Percentiles rank a stretch among this genome's conserved stretches.
Evolutionary conservation across 306 rosid genomes (phyloP).

Genomic region (Fragaria iinumae): DNA sequence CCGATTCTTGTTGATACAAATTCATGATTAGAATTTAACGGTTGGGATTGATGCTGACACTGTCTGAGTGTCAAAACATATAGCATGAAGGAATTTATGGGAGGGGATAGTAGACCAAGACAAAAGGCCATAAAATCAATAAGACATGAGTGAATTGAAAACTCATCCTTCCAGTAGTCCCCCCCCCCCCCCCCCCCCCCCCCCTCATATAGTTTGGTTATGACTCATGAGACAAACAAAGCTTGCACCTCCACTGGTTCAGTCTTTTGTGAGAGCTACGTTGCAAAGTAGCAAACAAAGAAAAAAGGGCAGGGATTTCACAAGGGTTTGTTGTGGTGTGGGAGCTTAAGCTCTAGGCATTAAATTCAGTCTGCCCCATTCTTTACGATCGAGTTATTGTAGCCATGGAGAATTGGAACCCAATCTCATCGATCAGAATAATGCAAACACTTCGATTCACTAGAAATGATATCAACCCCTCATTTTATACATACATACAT

Average conservation of each 20-base stretch:
- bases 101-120: constrained; percentile 12
- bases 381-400: neutral
- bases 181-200: neutral
- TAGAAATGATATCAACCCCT: neutral
- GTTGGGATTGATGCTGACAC: too few species aligned
- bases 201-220: neutral
- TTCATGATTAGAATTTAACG: too few species aligned
- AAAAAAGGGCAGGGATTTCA: constrained; percentile 1
- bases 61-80: too few species aligned
- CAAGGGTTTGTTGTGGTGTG: constrained; percentile 9
- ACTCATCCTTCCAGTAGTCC: neutral
- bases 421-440: neutral
- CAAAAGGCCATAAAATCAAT: constrained; percentile 25
- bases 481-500: neutral
- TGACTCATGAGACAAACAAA: neutral
- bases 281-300: constrained; percentile 2
- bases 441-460: neutral
- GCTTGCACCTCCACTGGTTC: neutral
- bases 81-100: neutral
- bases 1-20: too few species aligned
- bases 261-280: neutral
- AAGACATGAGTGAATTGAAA: constrained; percentile 16
- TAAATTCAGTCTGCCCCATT: constrained; percentile 16
- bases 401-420: neutral
- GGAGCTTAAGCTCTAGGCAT: constrained; percentile 10